These are phyloP conservation scores for Brassica cretica DNA, from an alignment of 345 rosid species.

Conservation along the genomic window DNA sequence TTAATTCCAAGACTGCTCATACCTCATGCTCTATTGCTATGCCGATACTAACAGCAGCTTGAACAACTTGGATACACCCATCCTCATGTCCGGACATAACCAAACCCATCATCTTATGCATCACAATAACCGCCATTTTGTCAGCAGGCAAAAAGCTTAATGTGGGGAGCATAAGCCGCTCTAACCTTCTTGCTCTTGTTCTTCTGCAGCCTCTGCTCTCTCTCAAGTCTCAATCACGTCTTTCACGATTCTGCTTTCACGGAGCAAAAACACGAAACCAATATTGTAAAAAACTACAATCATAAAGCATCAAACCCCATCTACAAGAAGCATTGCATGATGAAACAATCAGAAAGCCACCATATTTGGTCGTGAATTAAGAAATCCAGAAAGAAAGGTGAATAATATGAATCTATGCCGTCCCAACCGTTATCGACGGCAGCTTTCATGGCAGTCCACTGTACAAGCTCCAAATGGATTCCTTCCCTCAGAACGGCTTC, in stretches of 20 bases:
- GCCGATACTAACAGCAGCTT: conserved; percentile 85
- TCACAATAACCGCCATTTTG: conserved; percentile 90
- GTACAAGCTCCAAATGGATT: no score
- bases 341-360: no score
- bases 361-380: no score
- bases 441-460: no score
- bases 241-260: conserved; percentile 34
- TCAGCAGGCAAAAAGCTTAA: conserved; percentile 77
- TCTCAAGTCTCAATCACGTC: conserved; percentile 71
- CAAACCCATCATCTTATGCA: conserved; percentile 94
- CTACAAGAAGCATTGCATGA: no score
- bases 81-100: conserved; percentile 64
- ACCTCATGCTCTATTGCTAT: conserved; percentile 92
- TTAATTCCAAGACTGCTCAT: background rate
- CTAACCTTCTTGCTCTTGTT: conserved; percentile 56
- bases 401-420: no score
- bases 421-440: no score
- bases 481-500: no score
- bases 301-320: no score
- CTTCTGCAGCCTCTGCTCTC: conserved; percentile 69
- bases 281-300: no score
- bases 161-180: conserved; percentile 80
- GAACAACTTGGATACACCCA: conserved; percentile 78
- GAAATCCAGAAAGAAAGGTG: no score
- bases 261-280: no score